phyloP scores from a whole-genome alignment of 805 yeast genomes.

The Candida jianshihensis region DNA sequence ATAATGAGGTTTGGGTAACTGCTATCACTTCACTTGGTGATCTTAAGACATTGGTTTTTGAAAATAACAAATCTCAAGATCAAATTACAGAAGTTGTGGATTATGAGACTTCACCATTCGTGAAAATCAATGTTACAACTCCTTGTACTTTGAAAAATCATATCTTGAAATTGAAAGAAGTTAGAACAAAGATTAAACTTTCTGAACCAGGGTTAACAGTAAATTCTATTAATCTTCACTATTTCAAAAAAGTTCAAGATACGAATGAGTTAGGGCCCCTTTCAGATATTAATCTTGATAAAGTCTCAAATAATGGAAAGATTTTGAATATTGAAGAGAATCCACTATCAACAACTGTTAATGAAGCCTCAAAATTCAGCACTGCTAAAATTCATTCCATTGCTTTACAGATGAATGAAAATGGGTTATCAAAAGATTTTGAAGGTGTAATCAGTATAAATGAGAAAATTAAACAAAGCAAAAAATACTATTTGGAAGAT shows the following conservation, averaged over 20 bases:
- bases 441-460: neutral
- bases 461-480: neutral
- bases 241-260: neutral
- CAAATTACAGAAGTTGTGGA: neutral
- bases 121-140: neutral
- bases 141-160: neutral
- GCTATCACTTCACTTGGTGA: neutral
- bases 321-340: neutral
- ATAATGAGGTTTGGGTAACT: neutral
- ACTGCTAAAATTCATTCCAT: neutral
- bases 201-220: neutral
- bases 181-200: neutral
- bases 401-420: neutral
- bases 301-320: neutral
- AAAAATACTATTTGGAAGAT: neutral
- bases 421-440: neutral
- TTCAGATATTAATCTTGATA: neutral
- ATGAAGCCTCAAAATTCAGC: neutral
- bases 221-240: neutral
- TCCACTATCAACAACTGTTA: neutral
- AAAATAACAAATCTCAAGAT: neutral
- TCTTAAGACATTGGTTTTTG: neutral
- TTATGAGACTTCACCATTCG: neutral
- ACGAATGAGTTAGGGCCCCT: neutral
- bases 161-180: neutral